A percentile compares a stretch with the other conserved stretches of the same genome.
Conservation (phyloP, 345 rosid genomes). For the Geranium brycei region DNA sequence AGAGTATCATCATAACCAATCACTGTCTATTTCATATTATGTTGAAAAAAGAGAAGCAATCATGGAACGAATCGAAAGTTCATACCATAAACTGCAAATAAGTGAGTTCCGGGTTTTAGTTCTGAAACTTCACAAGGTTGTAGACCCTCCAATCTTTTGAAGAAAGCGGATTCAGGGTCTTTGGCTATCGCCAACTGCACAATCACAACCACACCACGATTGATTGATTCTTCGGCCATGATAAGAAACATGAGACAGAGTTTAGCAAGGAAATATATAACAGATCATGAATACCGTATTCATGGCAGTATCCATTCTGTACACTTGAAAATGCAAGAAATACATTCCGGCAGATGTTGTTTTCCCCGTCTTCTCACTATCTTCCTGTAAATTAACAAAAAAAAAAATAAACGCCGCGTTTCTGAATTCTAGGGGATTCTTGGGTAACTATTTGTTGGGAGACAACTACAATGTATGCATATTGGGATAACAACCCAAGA, state of each 20-base stretch:
- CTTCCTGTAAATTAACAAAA: constrained; percentile 43
- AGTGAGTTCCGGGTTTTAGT: constrained; percentile 92
- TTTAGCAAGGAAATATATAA: no score
- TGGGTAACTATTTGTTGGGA: no score
- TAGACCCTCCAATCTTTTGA: constrained; percentile 91
- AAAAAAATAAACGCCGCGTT: no score
- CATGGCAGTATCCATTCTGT: constrained; percentile 85
- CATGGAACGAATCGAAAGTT: background rate
- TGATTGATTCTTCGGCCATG: background rate
- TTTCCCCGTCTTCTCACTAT: constrained; percentile 93
- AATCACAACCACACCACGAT: constrained; percentile 5
- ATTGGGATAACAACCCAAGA: no score
- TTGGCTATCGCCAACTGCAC: constrained; percentile 88
- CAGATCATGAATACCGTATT: constrained; percentile 53
- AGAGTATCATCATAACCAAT: constrained; percentile 2
- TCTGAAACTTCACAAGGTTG: constrained; percentile 96
- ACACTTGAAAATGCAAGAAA: constrained; percentile 96
- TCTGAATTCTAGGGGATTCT: constrained; percentile 22
- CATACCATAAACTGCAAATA: constrained; percentile 94
- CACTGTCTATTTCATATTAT: no score
- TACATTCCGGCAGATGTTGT: constrained; percentile 96
- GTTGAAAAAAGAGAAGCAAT: no score
- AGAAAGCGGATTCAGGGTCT: constrained; percentile 97
- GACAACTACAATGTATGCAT: no score
- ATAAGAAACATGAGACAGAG: no score